Conservation (phyloP, 2,329 filamentous ascomycete species). For the Neopestalotiopsis rosae region DNA sequence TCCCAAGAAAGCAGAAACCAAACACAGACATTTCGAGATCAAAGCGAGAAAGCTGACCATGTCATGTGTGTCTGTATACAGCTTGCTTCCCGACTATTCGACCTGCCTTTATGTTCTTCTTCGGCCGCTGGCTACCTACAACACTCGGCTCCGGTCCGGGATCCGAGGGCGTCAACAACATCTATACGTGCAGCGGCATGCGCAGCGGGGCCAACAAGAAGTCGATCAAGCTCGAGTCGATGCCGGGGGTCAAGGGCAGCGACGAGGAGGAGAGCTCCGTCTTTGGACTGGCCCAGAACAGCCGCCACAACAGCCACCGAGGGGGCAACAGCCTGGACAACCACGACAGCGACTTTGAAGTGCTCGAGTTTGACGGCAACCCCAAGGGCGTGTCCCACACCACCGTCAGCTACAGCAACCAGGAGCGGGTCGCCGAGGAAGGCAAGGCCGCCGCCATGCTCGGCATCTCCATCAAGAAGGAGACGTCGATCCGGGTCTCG, state of each 20-base stretch:
- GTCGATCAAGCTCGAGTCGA: constrained; percentile 15
- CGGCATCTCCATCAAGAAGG: constrained; percentile 5
- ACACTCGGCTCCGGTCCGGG: background rate
- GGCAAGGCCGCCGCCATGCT: background rate
- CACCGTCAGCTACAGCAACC: background rate
- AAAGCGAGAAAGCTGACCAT: background rate
- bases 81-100: constrained; percentile 12
- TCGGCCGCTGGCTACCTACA: constrained; percentile 11
- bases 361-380: background rate
- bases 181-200: background rate
- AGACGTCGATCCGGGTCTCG: background rate
- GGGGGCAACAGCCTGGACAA: background rate
- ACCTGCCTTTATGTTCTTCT: constrained; percentile 13
- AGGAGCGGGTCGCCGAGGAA: background rate
- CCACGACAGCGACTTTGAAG: background rate
- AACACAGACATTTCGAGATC: background rate
- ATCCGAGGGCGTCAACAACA: constrained; percentile 1
- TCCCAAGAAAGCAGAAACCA: background rate
- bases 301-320: background rate
- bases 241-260: background rate
- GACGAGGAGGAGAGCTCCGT: background rate
- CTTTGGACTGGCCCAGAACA: background rate
- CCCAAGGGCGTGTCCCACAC: background rate
- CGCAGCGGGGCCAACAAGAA: background rate
- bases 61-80: background rate